Conservation (phyloP, 495 filamentous ascomycete genomes). For the Aspergillus ellipticus region DNA sequence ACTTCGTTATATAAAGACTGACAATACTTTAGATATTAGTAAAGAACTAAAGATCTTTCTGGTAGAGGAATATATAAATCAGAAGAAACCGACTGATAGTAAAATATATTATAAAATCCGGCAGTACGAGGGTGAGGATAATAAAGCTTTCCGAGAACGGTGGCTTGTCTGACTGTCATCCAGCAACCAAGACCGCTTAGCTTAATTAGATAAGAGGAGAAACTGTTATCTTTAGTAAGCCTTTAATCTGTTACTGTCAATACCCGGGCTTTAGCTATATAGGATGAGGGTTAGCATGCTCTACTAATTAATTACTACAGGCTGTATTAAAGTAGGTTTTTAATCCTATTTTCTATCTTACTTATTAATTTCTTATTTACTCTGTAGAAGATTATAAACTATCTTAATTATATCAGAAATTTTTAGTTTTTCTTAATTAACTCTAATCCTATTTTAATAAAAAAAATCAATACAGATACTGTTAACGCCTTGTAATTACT, state of each 20-base stretch:
- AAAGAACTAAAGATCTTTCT: conserved; percentile 18
- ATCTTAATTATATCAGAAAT: no score
- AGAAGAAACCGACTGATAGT: conserved; percentile 29
- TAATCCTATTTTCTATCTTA: neutral
- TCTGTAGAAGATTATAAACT: no score
- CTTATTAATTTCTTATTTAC: neutral
- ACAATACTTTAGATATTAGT: conserved; percentile 19
- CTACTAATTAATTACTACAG: conserved; percentile 13
- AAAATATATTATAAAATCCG: conserved; percentile 41
- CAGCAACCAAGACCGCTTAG: conserved; percentile 20
- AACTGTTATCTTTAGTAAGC: conserved; percentile 10
- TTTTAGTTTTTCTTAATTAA: no score
- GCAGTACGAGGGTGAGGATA: conserved; percentile 28
- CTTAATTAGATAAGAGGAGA: conserved; percentile 8
- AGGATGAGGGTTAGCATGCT: conserved; percentile 24
- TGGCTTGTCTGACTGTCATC: conserved; percentile 23
- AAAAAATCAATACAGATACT: neutral
- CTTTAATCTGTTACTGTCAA: conserved; percentile 26
- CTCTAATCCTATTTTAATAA: no score
- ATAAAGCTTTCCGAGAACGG: conserved; percentile 21
- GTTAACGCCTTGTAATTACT: conserved; percentile 15
- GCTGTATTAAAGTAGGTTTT: conserved; percentile 15
- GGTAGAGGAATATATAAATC: conserved; percentile 34
- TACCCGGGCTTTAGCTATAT: conserved; percentile 24
- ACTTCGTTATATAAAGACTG: conserved; percentile 3